Evolutionary conservation across 257 asterid species (phyloP), one percentile per base, ranked within the genome.

Genomic region (Rehmannia glutinosa): DNA sequence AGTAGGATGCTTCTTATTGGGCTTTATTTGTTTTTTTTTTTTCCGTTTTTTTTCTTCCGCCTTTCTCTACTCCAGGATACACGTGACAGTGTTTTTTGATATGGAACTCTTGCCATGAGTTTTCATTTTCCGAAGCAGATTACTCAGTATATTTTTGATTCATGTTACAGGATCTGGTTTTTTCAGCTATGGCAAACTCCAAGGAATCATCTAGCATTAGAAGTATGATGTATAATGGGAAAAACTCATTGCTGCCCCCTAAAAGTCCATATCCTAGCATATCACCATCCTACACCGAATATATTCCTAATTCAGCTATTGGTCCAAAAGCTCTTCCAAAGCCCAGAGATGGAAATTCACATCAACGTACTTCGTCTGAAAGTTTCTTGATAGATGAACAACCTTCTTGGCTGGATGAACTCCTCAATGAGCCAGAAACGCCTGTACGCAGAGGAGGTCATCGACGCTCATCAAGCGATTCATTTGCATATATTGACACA

Each of bases 391-490:
- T 85, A 43, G 98, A 91, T 71, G 96, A 91, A 66, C 95, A 89
- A 67, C 98, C 96, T 10, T 87, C 94, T 65, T 91, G 98, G 98
- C 83, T 91, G 52, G 94, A 91, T 43, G 98, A 89, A 36, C 97
- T 92, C 52, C 97, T 92, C 6, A 65, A 92, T 51, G 98, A 92
- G 77, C 97, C 98, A 41, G 98, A 92, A 69, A 89, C 90, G 36
- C 98, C 97, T 35, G 97, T 82, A 7, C 87, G 87, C 6, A 89
- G 53, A 83, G 91, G 94, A 71, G 92, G 92, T 24, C 98, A 92
- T 64, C 87, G 97, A n/a, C 97, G 98, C 73, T 89, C 97, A 62
- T 89, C 98, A 35, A 92, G 97, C 64, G 98, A 92, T 75, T 92
- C 98, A 11, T 87, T 89, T 75, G 88, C 98, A 55, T 89, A 86